Base-by-base conservation (phyloP, 1,284 basidiomycete species). In the Malassezia dermatis region DNA sequence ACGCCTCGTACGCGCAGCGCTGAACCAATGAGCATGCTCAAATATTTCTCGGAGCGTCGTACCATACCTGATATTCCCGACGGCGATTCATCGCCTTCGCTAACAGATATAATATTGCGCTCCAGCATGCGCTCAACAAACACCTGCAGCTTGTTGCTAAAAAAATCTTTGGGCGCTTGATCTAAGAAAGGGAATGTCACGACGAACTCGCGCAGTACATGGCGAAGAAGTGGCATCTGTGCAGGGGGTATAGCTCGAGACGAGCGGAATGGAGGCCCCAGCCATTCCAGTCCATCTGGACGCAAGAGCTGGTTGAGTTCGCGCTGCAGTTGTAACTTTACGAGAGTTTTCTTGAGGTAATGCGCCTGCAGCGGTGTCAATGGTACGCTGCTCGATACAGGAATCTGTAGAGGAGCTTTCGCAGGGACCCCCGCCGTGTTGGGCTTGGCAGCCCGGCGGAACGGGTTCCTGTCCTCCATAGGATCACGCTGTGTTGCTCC, bases 301-400 rank as follows among this genome's bases (percentile, higher is more conserved):
- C 44, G 35, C 13, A 48, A 39, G 26, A 51, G 26, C 43, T 59
- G 45, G 17, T 51, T 41, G 8, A 73, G 56, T 44, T 74, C 71
- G 8, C 39, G 48, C 30, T 96, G 91, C 32, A 79, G 78, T 75
- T 95, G 84, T 40, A 94, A 82, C 62, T 86, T 83, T 42, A 96
- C 82, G 51, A 95, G 83, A n/a, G 86, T 81, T 76, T 93, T 91
- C 78, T 94, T 95, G 72, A 95, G 85, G 75, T 95, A 95, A 72
- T 95, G 90, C 1, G 89, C 88, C 35, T 89, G 83, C 27, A 90
- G 77, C 4, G 90, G 86, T 0, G 87, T 88, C 44, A 93, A 30
- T 28, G 48, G 23, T 8, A 13, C 24, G 1, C 23, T 52, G 26
- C 19, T 13, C n/a, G 23, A 10, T 12, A 31, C 24, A 17, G 34